phyloP scores from a whole-genome alignment of 108 stramenopile species.

The Skeletonema potamos region DNA sequence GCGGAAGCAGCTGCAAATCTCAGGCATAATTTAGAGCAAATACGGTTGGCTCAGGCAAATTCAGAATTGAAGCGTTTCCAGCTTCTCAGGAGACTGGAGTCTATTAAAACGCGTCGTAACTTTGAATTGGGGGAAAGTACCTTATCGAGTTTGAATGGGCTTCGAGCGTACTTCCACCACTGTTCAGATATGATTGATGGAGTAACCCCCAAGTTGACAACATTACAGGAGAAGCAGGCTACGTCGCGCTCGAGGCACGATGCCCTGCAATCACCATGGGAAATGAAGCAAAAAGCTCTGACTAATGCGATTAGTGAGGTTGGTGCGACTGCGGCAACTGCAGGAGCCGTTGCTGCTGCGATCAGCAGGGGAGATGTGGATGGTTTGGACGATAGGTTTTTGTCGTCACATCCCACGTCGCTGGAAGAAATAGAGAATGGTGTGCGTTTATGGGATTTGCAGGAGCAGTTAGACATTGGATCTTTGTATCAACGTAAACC shows the following conservation, averaged over 20 bases:
- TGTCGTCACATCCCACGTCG: slow-evolving; percentile 44
- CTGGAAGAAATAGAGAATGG: slow-evolving; percentile 77
- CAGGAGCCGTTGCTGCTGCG: slow-evolving; percentile 55
- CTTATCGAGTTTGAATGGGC: slow-evolving; percentile 73
- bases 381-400: slow-evolving; percentile 27
- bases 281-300: slow-evolving; percentile 62
- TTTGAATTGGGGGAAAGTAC: slow-evolving; percentile 86
- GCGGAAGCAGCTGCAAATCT: slow-evolving; percentile 68
- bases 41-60: slow-evolving; percentile 76
- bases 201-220: slow-evolving; percentile 57
- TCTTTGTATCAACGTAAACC: slow-evolving; percentile 77
- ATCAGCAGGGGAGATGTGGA: slow-evolving; percentile 70
- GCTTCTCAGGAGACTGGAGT: slow-evolving; percentile 70
- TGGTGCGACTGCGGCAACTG: slow-evolving; percentile 46
- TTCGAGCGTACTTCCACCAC: slow-evolving; percentile 70
- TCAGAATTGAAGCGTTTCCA: slow-evolving; percentile 87
- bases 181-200: slow-evolving; percentile 72
- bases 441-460: slow-evolving; percentile 75
- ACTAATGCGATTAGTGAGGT: slow-evolving; percentile 58
- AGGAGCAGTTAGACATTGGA: slow-evolving; percentile 58
- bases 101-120: slow-evolving; percentile 82
- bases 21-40: slow-evolving; percentile 71
- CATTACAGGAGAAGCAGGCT: slow-evolving; percentile 68
- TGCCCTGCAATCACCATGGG: slow-evolving; percentile 65
- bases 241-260: slow-evolving; percentile 55